Conservation (phyloP, 2,329 filamentous ascomycete genomes). For the Fusarium gaditjirri region DNA sequence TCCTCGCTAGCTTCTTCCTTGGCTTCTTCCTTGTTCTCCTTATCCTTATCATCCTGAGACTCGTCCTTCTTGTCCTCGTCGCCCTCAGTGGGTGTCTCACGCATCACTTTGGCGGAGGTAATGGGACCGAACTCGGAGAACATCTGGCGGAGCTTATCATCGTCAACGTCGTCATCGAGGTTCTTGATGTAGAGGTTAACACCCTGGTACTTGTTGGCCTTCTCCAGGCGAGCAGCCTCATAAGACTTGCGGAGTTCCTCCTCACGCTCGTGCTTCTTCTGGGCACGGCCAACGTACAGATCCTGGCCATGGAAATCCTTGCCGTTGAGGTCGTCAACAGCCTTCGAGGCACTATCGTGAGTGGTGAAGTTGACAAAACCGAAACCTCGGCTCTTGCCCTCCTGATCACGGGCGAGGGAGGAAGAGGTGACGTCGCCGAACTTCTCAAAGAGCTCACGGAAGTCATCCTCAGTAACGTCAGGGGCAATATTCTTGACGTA, state of each 20-base stretch:
- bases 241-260: constrained; percentile 99
- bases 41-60: constrained; percentile 58
- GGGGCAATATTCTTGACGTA: constrained; percentile 97
- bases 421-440: constrained; percentile 96
- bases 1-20: constrained; percentile 63
- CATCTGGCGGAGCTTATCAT: constrained; percentile 95
- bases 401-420: constrained; percentile 86
- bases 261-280: constrained; percentile 99
- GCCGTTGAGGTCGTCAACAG: constrained; percentile 92
- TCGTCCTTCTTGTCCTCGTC: constrained; percentile 67
- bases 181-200: constrained; percentile 99
- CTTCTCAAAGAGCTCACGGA: constrained; percentile 91
- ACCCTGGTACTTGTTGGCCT: constrained; percentile 98
- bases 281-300: constrained; percentile 96
- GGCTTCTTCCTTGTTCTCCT: constrained; percentile 57
- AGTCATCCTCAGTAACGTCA: constrained; percentile 91
- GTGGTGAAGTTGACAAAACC: constrained; percentile 96
- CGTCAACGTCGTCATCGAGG: constrained; percentile 94
- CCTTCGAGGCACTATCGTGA: constrained; percentile 85
- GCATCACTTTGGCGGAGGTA: constrained; percentile 99
- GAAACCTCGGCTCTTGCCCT: constrained; percentile 94
- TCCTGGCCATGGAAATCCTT: constrained; percentile 94
- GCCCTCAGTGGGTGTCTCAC: constrained; percentile 73
- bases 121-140: constrained; percentile 93
- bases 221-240: constrained; percentile 96